Conservation (phyloP, 805 yeast species). For the Kluyveromyces starmeri region DNA sequence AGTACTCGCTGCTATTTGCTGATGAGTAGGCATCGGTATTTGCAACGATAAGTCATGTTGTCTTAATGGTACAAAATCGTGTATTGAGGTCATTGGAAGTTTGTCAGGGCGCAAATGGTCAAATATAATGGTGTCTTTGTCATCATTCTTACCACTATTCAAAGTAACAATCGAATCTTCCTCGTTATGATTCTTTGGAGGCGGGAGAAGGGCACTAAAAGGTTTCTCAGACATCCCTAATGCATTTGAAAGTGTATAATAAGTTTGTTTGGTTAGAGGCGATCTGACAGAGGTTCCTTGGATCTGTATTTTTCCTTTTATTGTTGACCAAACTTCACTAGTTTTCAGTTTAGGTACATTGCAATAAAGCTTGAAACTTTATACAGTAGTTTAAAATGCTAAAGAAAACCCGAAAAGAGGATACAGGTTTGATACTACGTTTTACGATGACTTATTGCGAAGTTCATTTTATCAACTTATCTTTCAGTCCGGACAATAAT, state of each 20-base stretch:
- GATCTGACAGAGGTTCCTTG: no score
- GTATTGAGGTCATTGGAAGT: constrained; percentile 36
- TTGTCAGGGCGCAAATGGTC: constrained; percentile 9
- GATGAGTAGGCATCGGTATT: constrained; percentile 39
- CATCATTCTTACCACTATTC: neutral
- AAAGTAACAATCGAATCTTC: neutral
- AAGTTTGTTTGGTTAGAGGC: no score
- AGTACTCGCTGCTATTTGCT: constrained; percentile 38
- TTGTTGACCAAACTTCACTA: no score
- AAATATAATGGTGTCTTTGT: constrained; percentile 5
- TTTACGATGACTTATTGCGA: no score
- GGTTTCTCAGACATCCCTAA: constrained; percentile 1
- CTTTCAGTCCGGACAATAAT: neutral
- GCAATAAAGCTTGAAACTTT: no score
- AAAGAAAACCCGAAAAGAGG: no score
- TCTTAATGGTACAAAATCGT: constrained; percentile 55
- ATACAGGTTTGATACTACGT: no score
- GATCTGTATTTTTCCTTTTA: no score
- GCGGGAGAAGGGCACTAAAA: constrained; percentile 6
- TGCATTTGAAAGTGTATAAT: no score
- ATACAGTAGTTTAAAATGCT: no score
- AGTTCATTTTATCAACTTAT: neutral
- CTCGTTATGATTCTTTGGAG: neutral
- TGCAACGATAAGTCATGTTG: constrained; percentile 33
- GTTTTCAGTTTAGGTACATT: no score